Evolutionary conservation across 805 yeast species (phyloP).

Genomic region (Cyberlindnera veronae): DNA sequence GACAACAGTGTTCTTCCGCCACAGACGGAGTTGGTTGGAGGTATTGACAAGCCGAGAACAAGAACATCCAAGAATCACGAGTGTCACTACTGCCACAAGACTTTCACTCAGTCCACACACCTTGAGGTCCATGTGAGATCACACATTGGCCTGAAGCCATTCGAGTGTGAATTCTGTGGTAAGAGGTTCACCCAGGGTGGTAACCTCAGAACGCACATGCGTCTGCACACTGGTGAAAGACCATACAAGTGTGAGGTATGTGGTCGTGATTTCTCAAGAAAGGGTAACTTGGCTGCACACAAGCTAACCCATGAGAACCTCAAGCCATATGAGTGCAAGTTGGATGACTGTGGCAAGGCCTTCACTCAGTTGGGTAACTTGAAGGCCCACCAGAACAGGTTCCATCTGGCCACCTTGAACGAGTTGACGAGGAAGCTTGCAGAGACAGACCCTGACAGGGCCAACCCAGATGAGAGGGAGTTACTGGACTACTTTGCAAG

Average conservation of each 20-base stretch:
- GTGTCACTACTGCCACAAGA: conserved; percentile 74
- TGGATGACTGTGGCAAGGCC: conserved; percentile 78
- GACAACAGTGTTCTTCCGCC: conserved; percentile 50
- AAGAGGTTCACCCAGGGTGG: conserved; percentile 90
- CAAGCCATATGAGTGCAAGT: conserved; percentile 74
- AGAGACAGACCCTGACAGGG: conserved; percentile 53
- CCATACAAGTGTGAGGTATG: conserved; percentile 83
- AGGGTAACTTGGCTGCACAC: conserved; percentile 91
- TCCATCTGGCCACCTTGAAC: conserved; percentile 71
- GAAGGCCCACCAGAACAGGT: conserved; percentile 91
- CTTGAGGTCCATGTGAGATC: conserved; percentile 85
- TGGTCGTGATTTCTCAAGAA: conserved; percentile 74
- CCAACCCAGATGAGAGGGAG: conserved; percentile 62
- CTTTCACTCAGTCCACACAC: conserved; percentile 87
- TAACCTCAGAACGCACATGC: conserved; percentile 76
- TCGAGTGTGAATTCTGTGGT: conserved; percentile 71
- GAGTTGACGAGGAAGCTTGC: conserved; percentile 65
- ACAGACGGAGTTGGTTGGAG: conserved; percentile 69
- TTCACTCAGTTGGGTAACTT: conserved; percentile 91
- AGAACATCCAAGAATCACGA: conserved; percentile 53
- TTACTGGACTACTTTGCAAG: conserved; percentile 74
- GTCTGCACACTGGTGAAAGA: conserved; percentile 89
- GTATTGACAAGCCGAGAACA: conserved; percentile 61
- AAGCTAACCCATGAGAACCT: conserved; percentile 73
- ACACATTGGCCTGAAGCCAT: conserved; percentile 85